phyloP scores from a whole-genome alignment of 495 filamentous ascomycete species.

The Tuber calosporum region DNA sequence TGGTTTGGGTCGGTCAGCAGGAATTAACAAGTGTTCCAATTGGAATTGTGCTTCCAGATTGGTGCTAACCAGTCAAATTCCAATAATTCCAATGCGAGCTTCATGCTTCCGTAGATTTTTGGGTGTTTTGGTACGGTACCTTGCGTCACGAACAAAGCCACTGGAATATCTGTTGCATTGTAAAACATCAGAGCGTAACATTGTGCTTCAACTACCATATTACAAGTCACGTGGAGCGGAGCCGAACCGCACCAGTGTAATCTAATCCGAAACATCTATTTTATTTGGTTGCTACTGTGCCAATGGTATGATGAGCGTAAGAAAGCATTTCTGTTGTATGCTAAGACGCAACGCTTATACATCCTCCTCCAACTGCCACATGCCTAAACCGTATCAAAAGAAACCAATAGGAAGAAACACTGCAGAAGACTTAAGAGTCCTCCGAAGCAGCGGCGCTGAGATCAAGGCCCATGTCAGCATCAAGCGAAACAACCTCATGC shows the following conservation, averaged over 20 bases:
- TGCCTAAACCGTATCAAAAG: background rate
- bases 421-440: slow-evolving; percentile 10
- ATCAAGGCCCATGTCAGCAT: background rate
- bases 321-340: background rate
- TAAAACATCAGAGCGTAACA: background rate
- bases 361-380: background rate
- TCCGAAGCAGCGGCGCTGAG: slow-evolving; percentile 16
- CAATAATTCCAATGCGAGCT: background rate
- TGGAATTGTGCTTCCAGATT: background rate
- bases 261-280: background rate
- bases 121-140: background rate
- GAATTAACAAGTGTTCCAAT: background rate
- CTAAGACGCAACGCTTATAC: background rate
- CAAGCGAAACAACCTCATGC: background rate
- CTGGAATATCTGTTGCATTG: background rate
- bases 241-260: background rate
- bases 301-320: slow-evolving; percentile 1
- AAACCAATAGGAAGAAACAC: background rate
- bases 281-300: background rate
- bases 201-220: background rate
- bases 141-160: background rate
- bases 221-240: background rate
- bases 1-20: background rate
- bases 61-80: background rate
- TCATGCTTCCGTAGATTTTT: background rate